Evolutionary conservation across 176 grass and related monocot genomes (phyloP), one percentile per base, ranked within the genome.

Genomic region (Musa beccarii): DNA sequence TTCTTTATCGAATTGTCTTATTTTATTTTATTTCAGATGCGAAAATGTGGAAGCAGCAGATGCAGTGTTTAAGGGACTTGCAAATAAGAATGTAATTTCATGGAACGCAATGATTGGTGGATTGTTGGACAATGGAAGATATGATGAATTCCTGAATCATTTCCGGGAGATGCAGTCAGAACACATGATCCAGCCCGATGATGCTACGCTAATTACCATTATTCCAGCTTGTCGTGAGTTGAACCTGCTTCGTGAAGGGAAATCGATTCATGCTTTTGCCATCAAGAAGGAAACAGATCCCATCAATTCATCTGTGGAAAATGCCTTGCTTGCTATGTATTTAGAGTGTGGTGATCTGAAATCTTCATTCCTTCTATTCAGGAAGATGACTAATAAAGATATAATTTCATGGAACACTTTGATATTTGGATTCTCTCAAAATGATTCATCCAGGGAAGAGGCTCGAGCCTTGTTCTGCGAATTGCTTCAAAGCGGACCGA

Each of bases 341-440:
- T 49, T 93, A 53, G 83, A 89, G 74, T 93, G 88, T 12, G 12
- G 82, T 3, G 8, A 85, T 19, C 10, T 78, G 66, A 75, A 49
- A 78, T 71, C 76, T 59, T 86, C 90, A 0, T n/a, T 19, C 11
- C 21, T 75, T 66, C 21, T 98, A 24, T 98, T 98, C 43, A 80
- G 55, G 20, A 84, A 61, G 54, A 98, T 93, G 84, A 78, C 85
- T 63, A 62, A 23, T 9, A 91, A 84, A 69, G 94, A 98, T 43
- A 17, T 98, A 63, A 84, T 89, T 66, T 91, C 90, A 12, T 98
- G 90, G 94, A 93, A 93, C 73, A 89, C 88, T 12, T 87, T 93
- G 82, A 78, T 98, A 75, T 91, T 84, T 82, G 77, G 86, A 20
- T 87, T 71, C 80, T 76, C 90, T 34, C 81, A 78, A 82, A 81